Evolutionary conservation across 1,139 yeast genomes (phyloP).

Genomic region (Hyphopichia fennica): DNA sequence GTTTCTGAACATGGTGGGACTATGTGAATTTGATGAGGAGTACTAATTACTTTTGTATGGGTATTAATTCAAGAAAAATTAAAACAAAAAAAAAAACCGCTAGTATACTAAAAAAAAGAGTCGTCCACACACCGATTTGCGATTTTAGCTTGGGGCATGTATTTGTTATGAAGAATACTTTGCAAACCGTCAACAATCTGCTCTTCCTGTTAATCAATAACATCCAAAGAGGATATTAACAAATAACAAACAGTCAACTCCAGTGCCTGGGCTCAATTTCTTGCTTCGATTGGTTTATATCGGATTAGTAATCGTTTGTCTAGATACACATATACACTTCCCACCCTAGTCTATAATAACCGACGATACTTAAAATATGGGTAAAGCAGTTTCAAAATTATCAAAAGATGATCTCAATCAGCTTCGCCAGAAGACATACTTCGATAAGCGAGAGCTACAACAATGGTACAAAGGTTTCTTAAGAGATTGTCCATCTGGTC

Average conservation of each 20-base stretch:
- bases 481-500: slow-evolving; percentile 93
- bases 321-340: too few species aligned
- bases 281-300: too few species aligned
- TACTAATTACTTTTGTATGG: background rate
- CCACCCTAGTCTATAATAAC: background rate
- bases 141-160: too few species aligned
- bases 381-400: slow-evolving; percentile 89
- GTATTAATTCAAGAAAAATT: background rate
- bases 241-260: background rate
- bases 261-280: too few species aligned
- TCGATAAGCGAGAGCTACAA: slow-evolving; percentile 90
- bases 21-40: background rate
- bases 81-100: background rate
- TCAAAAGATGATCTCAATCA: slow-evolving; percentile 87
- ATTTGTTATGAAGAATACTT: too few species aligned
- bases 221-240: background rate
- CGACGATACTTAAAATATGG: slow-evolving; percentile 60
- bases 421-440: slow-evolving; percentile 83
- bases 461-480: slow-evolving; percentile 98
- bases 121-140: background rate
- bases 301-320: too few species aligned
- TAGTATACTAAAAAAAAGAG: background rate
- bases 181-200: background rate
- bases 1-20: background rate
- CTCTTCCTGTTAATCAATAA: background rate